Conservation (phyloP, 257 asterid genomes). For the Thymus mandschuricus region DNA sequence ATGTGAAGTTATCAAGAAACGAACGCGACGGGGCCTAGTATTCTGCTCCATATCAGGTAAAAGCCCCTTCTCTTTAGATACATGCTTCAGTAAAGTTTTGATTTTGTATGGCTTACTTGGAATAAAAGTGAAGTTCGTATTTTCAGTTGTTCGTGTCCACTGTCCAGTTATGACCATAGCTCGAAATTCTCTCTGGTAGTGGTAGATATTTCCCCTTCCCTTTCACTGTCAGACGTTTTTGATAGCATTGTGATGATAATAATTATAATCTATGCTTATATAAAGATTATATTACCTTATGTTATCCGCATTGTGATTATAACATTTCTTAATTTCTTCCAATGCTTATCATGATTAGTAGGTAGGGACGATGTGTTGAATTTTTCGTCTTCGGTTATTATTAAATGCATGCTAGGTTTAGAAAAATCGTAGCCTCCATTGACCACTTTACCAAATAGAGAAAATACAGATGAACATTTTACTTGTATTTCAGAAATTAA, state of each 20-base stretch:
- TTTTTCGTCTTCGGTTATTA: not conserved
- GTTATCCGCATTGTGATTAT: too few relatives aligned
- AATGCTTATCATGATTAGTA: not conserved
- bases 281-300: too few relatives aligned
- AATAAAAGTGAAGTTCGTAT: not conserved
- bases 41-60: conserved; percentile 23
- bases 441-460: too few relatives aligned
- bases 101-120: conserved; percentile 5
- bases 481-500: too few relatives aligned
- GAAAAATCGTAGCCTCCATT: too few relatives aligned
- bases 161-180: not conserved
- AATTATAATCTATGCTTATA: not conserved
- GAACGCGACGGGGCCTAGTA: conserved; percentile 18
- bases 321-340: not conserved
- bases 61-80: not conserved
- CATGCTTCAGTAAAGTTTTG: not conserved
- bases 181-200: not conserved
- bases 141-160: not conserved
- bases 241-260: not conserved
- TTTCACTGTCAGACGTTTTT: not conserved
- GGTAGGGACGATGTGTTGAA: conserved; percentile 5
- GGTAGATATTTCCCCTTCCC: conserved; percentile 4
- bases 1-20: not conserved
- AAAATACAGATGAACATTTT: too few relatives aligned
- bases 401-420: too few relatives aligned